Conservation (phyloP, 805 yeast species). For the Priceomyces medius region DNA sequence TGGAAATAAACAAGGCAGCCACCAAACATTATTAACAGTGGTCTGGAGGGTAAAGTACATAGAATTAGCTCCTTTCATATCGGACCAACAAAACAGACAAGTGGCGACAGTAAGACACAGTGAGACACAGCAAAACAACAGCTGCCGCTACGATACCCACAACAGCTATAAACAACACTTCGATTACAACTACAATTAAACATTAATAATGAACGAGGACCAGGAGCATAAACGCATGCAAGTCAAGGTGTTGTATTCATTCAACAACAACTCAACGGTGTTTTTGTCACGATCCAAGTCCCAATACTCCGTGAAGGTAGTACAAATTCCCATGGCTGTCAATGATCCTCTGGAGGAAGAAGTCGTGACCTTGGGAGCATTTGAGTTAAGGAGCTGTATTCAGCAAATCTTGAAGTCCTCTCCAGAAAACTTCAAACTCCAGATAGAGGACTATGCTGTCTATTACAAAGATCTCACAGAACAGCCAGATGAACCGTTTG, state of each 20-base stretch:
- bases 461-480: slow-evolving; percentile 47
- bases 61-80: neutral
- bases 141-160: neutral
- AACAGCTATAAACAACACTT: slow-evolving; percentile 4
- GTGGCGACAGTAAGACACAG: neutral
- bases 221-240: slow-evolving; percentile 38
- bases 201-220: slow-evolving; percentile 9
- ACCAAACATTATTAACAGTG: neutral
- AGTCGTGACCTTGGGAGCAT: slow-evolving; percentile 40
- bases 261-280: slow-evolving; percentile 43
- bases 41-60: neutral
- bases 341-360: slow-evolving; percentile 21
- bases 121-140: neutral
- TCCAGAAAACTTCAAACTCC: slow-evolving; percentile 42
- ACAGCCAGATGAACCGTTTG: slow-evolving; percentile 50
- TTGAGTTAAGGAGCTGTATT: slow-evolving; percentile 38
- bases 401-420: slow-evolving; percentile 38
- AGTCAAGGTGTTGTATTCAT: slow-evolving; percentile 44
- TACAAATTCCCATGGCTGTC: slow-evolving; percentile 31
- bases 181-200: neutral
- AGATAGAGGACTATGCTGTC: slow-evolving; percentile 43
- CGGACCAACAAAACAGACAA: neutral
- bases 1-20: neutral
- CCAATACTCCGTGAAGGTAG: slow-evolving; percentile 36
- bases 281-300: slow-evolving; percentile 39